Percentiles rank a stretch among this genome's conserved stretches.
These are phyloP conservation scores for Melastoma candidum DNA, from an alignment of 441 rosid species.

Conservation along the genomic window DNA sequence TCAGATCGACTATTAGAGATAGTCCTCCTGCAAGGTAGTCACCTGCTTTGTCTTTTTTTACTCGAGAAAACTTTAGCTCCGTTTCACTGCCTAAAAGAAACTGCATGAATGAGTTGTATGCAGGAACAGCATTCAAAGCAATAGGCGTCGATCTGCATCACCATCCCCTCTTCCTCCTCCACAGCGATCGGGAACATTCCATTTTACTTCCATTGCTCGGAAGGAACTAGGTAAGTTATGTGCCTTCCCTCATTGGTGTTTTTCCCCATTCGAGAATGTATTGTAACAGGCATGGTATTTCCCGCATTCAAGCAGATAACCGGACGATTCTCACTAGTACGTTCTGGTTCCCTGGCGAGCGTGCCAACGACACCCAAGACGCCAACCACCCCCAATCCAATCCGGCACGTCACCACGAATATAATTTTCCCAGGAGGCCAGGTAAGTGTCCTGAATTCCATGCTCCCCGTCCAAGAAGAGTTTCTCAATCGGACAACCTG, in stretches of 20 bases:
- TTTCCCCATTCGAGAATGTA: conserved; percentile 1
- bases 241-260: neutral
- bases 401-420: conserved; percentile 35
- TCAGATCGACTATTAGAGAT: conserved; percentile 70
- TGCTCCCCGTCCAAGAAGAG: neutral
- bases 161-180: conserved; percentile 35
- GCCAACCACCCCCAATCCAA: conserved; percentile 30
- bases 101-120: no score
- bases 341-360: conserved; percentile 56
- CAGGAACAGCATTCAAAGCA: conserved; percentile 19
- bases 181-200: conserved; percentile 61
- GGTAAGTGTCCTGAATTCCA: conserved; percentile 28
- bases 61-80: neutral
- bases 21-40: conserved; percentile 54
- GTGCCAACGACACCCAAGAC: conserved; percentile 56
- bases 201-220: conserved; percentile 48
- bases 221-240: conserved; percentile 44
- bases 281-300: neutral
- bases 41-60: neutral
- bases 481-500: neutral
- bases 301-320: conserved; percentile 36
- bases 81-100: no score
- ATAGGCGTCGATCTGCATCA: conserved; percentile 56
- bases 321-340: conserved; percentile 66
- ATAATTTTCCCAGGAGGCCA: conserved; percentile 33